Evolutionary conservation across 2,329 filamentous ascomycete species (phyloP).

Genomic region (Talaromyces piceae): DNA sequence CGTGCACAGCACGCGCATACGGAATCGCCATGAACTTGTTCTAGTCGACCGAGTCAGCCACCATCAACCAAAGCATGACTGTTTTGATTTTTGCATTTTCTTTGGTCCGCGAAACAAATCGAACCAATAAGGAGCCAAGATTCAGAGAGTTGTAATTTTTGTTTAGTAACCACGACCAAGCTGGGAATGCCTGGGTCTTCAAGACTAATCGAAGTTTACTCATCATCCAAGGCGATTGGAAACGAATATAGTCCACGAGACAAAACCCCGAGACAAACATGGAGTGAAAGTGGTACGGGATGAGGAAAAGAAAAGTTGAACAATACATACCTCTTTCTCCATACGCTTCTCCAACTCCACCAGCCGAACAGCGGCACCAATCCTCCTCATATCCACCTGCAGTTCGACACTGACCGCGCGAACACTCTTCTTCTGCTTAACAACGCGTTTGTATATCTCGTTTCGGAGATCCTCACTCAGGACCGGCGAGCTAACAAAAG

Average conservation of each 20-base stretch:
- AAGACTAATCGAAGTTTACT: constrained; percentile 97
- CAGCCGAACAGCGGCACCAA: constrained; percentile 76
- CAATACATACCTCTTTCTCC: constrained; percentile 61
- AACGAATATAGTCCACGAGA: neutral
- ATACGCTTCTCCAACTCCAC: constrained; percentile 80
- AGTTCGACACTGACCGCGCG: constrained; percentile 70
- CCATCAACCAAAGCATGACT: too few relatives aligned
- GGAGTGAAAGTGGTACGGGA: constrained; percentile 1
- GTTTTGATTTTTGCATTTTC: too few relatives aligned
- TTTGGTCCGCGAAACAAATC: too few relatives aligned
- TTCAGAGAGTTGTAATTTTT: constrained; percentile 71
- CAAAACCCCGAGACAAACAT: neutral
- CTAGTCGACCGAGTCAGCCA: constrained; percentile 40
- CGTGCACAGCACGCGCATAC: constrained; percentile 67
- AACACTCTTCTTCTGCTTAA: constrained; percentile 58
- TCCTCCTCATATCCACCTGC: constrained; percentile 71
- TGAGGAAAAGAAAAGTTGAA: neutral
- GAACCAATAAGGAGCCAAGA: too few relatives aligned
- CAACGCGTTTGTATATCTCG: constrained; percentile 64
- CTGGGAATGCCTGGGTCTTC: constrained; percentile 62
- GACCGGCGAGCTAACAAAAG: constrained; percentile 65
- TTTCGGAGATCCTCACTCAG: constrained; percentile 66
- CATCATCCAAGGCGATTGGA: constrained; percentile 46
- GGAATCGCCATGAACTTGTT: constrained; percentile 67
- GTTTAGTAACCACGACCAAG: constrained; percentile 53